A percentile compares a stretch with the other conserved stretches of the same genome.
Conservation (phyloP, 768 basidiomycete genomes). For the Xerocomellus intermedius region DNA sequence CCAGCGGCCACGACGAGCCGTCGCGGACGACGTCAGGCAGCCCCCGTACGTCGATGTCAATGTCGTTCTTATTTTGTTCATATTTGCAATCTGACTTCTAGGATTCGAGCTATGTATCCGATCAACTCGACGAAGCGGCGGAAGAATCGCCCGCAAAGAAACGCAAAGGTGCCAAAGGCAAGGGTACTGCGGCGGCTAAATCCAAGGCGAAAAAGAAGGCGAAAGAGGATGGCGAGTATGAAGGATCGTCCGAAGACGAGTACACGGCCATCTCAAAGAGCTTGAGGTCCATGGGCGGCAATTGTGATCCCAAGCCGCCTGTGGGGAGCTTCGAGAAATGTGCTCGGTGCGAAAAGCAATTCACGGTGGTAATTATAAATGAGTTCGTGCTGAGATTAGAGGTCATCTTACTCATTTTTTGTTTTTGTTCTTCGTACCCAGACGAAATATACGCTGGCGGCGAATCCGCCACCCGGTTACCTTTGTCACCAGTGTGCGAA, state of each 20-base stretch:
- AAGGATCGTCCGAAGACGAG: slow-evolving; percentile 59
- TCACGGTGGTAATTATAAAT: slow-evolving; percentile 71
- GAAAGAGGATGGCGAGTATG: slow-evolving; percentile 48
- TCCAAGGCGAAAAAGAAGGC: slow-evolving; percentile 38
- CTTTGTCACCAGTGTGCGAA: slow-evolving; percentile 87
- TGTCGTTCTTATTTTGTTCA: not conserved
- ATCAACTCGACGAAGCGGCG: slow-evolving; percentile 68
- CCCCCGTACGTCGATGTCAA: slow-evolving; percentile 5
- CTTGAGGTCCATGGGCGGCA: slow-evolving; percentile 35
- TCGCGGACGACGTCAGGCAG: slow-evolving; percentile 14
- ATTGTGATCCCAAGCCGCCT: slow-evolving; percentile 50
- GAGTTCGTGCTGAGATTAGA: not conserved
- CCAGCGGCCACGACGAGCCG: slow-evolving; percentile 10
- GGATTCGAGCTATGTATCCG: slow-evolving; percentile 59
- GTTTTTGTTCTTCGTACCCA: slow-evolving; percentile 32
- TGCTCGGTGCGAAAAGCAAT: slow-evolving; percentile 77
- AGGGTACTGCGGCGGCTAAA: slow-evolving; percentile 40
- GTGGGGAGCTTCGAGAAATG: slow-evolving; percentile 81
- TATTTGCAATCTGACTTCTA: slow-evolving; percentile 1
- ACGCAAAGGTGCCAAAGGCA: slow-evolving; percentile 49
- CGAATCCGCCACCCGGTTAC: slow-evolving; percentile 66
- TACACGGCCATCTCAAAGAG: slow-evolving; percentile 64
- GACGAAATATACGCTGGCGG: slow-evolving; percentile 86
- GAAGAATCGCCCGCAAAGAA: slow-evolving; percentile 48
- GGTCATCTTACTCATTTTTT: not conserved